These are phyloP conservation scores for Tubosaeta brunneosetosa DNA, from an alignment of 768 basidiomycete genomes.

Conservation along the genomic window DNA sequence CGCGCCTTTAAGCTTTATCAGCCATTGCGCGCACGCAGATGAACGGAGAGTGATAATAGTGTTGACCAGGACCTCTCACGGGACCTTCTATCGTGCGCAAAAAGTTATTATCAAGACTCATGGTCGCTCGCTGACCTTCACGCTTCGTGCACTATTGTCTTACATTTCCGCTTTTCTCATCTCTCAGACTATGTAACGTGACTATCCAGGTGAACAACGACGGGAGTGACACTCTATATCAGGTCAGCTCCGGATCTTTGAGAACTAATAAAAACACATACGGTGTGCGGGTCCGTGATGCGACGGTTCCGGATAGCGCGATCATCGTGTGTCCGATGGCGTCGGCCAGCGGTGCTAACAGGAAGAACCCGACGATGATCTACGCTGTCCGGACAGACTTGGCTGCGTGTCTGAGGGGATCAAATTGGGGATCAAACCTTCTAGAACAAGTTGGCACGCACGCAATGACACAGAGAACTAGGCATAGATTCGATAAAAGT, in stretches of 20 bases:
- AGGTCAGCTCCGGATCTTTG: conserved; percentile 37
- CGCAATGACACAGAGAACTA: background rate
- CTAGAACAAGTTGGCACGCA: background rate
- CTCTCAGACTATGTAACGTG: no score
- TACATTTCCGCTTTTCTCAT: no score
- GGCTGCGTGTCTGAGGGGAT: conserved; percentile 7
- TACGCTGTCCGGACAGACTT: conserved; percentile 5
- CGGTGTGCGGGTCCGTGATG: conserved; percentile 73
- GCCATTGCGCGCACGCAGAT: conserved; percentile 37
- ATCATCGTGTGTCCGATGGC: conserved; percentile 14
- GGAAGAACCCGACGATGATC: conserved; percentile 8
- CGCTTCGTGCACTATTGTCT: conserved; percentile 32
- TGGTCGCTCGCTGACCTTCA: conserved; percentile 62
- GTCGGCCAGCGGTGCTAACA: conserved; percentile 12
- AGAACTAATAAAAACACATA: background rate
- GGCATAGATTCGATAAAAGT: background rate
- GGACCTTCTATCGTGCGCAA: conserved; percentile 31
- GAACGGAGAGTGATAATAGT: background rate
- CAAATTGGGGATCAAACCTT: background rate
- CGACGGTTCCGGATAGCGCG: conserved; percentile 43
- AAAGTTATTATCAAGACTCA: conserved; percentile 56
- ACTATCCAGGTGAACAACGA: conserved; percentile 65
- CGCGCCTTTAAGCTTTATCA: conserved; percentile 28
- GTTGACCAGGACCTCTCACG: no score
- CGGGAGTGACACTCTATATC: conserved; percentile 68